Base-by-base conservation (phyloP, 208 protist genomes). In the Trypanosoma melophagium region DNA sequence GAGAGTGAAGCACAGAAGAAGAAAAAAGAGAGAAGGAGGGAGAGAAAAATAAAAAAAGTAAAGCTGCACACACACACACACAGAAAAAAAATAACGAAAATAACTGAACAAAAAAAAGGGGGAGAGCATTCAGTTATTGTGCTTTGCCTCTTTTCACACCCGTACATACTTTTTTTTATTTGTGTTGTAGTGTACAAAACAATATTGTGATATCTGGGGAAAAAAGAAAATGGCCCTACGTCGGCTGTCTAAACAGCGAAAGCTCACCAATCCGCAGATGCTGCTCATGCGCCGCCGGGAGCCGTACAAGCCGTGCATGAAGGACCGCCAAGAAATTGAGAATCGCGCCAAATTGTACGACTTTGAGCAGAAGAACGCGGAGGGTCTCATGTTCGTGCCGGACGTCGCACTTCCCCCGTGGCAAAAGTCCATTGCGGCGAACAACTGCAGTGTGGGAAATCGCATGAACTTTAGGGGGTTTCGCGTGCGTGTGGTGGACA, bases 301-400 rank as follows among this genome's bases (percentile, higher is more conserved):
- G 71, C 85, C 88, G 21, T 92, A 92, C 81, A 90, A 83, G 55
- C 88, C 88, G 4, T 58, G 77, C 12, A 79, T 79, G 44, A 56
- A 70, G 4, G 88, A 92, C 31, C 80, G 84, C 13, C 83, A 82
- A n/a, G 57, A 69, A 17, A 86, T 94, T 57, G 72, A 81, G 49
- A 79, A 90, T 56, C 80, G 81, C 17, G 61, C 63, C 7, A 70
- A 72, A 13, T 76, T 92, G n/a, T 80, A 90, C 31, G 62, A 54
- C 3, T 91, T 90, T 71, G 85, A 94, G 66, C 53, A 49, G 12
- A 79, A 80, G 49, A 83, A 81, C 52, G 86, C 83, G 3, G 89
- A 92, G 47, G 89, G 89, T 7, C 53, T 87, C 10, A 76, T 90
- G 47, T 94, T 94, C 66, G 89, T 92, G 13, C 86, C 89, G 0